These are phyloP conservation scores for Tuber microsphaerosporum DNA, from an alignment of 495 filamentous ascomycete genomes.

Conservation along the genomic window DNA sequence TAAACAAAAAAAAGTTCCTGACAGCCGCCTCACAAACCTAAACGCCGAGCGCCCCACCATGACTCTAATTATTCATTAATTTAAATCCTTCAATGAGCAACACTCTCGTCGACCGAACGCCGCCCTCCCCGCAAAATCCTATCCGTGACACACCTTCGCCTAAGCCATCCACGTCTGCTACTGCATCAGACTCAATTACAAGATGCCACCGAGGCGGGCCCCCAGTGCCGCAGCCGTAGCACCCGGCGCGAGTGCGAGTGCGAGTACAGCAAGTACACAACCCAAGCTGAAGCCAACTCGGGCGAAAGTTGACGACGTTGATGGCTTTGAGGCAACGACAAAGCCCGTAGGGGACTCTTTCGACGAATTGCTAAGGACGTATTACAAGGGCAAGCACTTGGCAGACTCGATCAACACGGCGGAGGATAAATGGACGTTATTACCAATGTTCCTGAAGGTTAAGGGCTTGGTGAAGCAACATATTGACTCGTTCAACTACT, in stretches of 20 bases:
- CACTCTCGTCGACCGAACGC: neutral
- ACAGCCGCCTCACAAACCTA: neutral
- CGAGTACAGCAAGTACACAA: neutral
- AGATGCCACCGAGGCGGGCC: neutral
- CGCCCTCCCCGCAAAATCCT: neutral
- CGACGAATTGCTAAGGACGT: constrained; percentile 83
- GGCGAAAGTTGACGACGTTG: constrained; percentile 11
- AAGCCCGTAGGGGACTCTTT: constrained; percentile 48
- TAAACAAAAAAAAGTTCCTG: neutral
- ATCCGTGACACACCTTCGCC: neutral
- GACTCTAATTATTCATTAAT: neutral
- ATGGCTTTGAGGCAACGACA: constrained; percentile 20
- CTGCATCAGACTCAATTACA: neutral
- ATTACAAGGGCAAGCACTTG: constrained; percentile 89
- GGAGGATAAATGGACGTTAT: constrained; percentile 87
- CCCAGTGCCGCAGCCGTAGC: neutral
- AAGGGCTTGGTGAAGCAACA: constrained; percentile 96
- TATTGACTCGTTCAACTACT: constrained; percentile 97
- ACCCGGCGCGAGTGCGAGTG: neutral
- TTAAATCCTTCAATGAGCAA: neutral
- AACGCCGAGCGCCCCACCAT: neutral
- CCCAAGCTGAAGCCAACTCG: constrained; percentile 18
- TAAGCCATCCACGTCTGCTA: neutral
- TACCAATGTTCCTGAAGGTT: constrained; percentile 93
- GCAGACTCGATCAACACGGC: constrained; percentile 93